These are phyloP conservation scores for Cladosporium sp. DNA, from an alignment of 2,329 filamentous ascomycete species.

Conservation along the genomic window DNA sequence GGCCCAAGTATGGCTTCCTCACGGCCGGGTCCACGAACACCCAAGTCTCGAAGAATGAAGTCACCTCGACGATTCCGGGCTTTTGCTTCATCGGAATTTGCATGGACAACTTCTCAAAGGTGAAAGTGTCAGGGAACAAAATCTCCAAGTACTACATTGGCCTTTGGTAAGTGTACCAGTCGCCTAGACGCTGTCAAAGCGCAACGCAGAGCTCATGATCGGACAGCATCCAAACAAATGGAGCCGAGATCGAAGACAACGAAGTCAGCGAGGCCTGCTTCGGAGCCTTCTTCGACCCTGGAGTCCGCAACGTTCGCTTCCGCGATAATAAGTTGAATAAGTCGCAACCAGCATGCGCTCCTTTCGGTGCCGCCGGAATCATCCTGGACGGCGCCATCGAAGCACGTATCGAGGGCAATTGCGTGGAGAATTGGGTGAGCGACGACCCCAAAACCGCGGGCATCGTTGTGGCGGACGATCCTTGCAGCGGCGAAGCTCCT, in stretches of 20 bases:
- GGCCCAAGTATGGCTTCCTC: constrained; percentile 32
- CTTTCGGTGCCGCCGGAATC: constrained; percentile 22
- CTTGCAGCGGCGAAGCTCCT: neutral
- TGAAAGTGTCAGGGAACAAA: constrained; percentile 28
- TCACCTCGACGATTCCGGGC: constrained; percentile 18
- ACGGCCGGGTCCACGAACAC: constrained; percentile 34
- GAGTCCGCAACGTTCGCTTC: constrained; percentile 28
- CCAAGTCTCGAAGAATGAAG: constrained; percentile 26
- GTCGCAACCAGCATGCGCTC: constrained; percentile 2
- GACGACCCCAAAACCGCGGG: constrained; percentile 19
- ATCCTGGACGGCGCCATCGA: constrained; percentile 27
- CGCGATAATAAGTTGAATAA: constrained; percentile 28
- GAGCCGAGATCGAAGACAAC: constrained; percentile 32
- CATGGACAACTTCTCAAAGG: constrained; percentile 33
- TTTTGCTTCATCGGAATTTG: constrained; percentile 32
- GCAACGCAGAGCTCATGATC: neutral
- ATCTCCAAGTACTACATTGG: constrained; percentile 31
- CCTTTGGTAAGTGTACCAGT: constrained; percentile 19
- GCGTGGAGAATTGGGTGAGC: constrained; percentile 23
- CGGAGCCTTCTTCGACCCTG: constrained; percentile 34
- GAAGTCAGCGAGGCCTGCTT: constrained; percentile 30
- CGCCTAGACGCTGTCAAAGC: too few relatives aligned
- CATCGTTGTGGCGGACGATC: constrained; percentile 26
- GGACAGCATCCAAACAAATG: constrained; percentile 31
- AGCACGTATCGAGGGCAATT: constrained; percentile 28